Evolutionary conservation across 129 eudicot genomes (phyloP), one percentile per base, ranked within the genome.

Genomic region (Apium graveolens): DNA sequence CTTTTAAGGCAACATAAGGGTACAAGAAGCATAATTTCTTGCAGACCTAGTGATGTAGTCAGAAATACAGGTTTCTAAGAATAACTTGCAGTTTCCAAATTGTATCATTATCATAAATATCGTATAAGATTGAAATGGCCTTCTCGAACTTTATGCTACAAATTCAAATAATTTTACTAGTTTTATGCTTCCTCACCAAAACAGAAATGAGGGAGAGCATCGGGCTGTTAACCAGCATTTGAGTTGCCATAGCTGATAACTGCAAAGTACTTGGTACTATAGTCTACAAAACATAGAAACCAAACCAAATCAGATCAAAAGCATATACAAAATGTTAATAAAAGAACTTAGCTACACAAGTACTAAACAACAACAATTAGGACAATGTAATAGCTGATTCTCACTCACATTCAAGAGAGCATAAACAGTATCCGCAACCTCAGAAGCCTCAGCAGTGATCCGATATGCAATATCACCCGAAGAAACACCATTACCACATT

Each of bases 361-460:
- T 20, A 24, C 26, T 55, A 55, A 55, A 24, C 31, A 55, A 55
- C 68, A 60, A 60, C 16, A 60, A n/a, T n/a, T 10, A 60, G 32
- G 16, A 21, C 11, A 60, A 60, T 60, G 32, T 26, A n/a, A 16
- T n/a, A 60, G 32, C 32, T n/a, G 0, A 60, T n/a, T 60, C 68
- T n/a, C 34, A 26, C 68, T 26, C 78, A 93, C 98, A 85, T 94
- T 91, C 66, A 94, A 79, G 21, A 91, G 82, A 34, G 91, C 89
- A 39, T 84, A 83, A 60, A 95, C 70, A 3, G 97, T 91, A 83
- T 90, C 96, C 73, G 93, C 90, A 9, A 90, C 89, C 84, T 95
- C 98, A 48, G 91, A 83, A 11, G 95, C 96, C 82, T 95, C 99
- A 1, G 97, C 97, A 24, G 96, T 88, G 49, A 95, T 92, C 88